phyloP scores from a whole-genome alignment of 2,329 filamentous ascomycete genomes.

The Raffaelea deltoideospora region DNA sequence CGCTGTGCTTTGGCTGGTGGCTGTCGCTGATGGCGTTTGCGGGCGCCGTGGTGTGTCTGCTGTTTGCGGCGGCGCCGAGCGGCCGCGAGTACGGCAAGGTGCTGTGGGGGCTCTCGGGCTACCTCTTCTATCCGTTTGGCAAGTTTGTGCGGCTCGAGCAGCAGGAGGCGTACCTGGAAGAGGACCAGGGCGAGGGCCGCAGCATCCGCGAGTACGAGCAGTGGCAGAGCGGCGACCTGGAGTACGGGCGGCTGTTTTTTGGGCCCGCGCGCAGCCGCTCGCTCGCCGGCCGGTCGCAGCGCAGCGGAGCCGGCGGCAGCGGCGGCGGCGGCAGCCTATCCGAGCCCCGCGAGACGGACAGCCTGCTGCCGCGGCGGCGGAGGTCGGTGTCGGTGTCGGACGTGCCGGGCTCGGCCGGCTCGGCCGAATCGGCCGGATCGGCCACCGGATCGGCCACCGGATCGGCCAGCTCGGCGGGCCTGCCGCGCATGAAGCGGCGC shows the following conservation, averaged over 20 bases:
- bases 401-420: neutral
- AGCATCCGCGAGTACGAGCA: slow-evolving; percentile 98
- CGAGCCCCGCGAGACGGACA: slow-evolving; percentile 69
- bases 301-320: slow-evolving; percentile 83
- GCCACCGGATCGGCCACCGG: no score
- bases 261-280: slow-evolving; percentile 66
- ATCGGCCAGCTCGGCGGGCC: no score
- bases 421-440: no score
- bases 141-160: slow-evolving; percentile 88
- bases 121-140: slow-evolving; percentile 91
- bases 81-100: slow-evolving; percentile 75
- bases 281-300: slow-evolving; percentile 70
- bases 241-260: slow-evolving; percentile 92
- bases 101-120: slow-evolving; percentile 68
- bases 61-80: slow-evolving; percentile 65
- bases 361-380: slow-evolving; percentile 47
- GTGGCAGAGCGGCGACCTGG: slow-evolving; percentile 94
- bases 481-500: slow-evolving; percentile 53
- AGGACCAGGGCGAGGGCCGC: slow-evolving; percentile 87
- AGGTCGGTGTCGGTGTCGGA: slow-evolving; percentile 1
- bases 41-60: slow-evolving; percentile 63
- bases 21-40: slow-evolving; percentile 60
- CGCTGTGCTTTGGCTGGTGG: slow-evolving; percentile 91
- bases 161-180: slow-evolving; percentile 85
- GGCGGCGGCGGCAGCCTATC: no score